Percentiles rank a stretch among this genome's conserved stretches.
Conservation (phyloP, 345 rosid species). For the Rhizophora apiculata region DNA sequence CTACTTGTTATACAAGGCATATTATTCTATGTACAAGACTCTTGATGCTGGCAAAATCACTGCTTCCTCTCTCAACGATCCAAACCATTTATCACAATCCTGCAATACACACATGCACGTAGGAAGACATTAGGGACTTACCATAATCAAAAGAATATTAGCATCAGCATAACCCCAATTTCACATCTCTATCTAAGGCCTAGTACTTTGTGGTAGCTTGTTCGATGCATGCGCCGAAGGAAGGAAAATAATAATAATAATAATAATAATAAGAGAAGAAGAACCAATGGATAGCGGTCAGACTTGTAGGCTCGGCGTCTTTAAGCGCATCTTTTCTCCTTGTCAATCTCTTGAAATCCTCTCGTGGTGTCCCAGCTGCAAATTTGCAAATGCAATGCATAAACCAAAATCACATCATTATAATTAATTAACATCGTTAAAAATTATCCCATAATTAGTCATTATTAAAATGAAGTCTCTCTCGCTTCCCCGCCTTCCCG, state of each 20-base stretch:
- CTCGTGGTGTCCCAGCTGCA: conserved; percentile 66
- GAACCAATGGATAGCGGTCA: conserved; percentile 60
- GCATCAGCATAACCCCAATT: too few species aligned
- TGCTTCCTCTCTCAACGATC: conserved; percentile 54
- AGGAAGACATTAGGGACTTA: background rate
- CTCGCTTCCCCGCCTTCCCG: too few species aligned
- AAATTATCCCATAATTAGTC: too few species aligned
- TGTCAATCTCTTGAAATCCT: conserved; percentile 39
- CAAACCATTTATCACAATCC: conserved; percentile 67
- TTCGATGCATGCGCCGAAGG: too few species aligned
- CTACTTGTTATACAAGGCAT: background rate
- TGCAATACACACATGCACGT: conserved; percentile 21
- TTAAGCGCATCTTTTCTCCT: conserved; percentile 40
- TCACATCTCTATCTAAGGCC: too few species aligned
- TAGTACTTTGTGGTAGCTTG: too few species aligned
- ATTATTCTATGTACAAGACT: background rate
- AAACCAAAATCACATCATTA: background rate
- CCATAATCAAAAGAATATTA: too few species aligned
- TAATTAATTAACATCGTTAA: too few species aligned
- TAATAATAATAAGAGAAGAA: background rate
- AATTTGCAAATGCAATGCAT: background rate
- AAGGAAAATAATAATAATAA: background rate
- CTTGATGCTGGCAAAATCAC: conserved; percentile 8
- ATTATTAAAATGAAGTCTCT: too few species aligned
- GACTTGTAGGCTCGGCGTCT: conserved; percentile 44